Percentiles rank a stretch among this genome's conserved stretches.
phyloP scores from a whole-genome alignment of 352 stramenopile genomes.

The Phytophthora sansomeana region DNA sequence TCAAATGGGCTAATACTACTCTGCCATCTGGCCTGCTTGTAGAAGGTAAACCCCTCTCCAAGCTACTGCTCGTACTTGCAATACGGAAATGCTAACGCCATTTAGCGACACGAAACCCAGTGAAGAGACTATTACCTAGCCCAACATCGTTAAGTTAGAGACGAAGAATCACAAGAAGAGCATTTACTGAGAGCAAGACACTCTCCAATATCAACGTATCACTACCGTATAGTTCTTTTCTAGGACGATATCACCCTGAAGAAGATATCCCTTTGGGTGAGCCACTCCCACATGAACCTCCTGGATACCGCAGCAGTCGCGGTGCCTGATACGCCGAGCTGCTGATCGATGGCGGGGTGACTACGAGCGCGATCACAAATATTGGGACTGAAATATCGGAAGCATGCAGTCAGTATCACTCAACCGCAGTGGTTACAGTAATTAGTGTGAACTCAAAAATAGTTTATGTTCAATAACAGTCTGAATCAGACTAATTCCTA shows the following conservation, averaged over 20 bases:
- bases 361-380: background rate
- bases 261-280: background rate
- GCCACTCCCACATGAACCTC: background rate
- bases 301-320: background rate
- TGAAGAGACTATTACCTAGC: slow-evolving; percentile 24
- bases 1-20: slow-evolving; percentile 2
- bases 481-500: too few species aligned
- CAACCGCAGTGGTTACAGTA: too few species aligned
- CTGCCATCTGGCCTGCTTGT: background rate
- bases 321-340: background rate
- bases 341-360: background rate
- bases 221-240: background rate
- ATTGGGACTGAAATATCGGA: background rate
- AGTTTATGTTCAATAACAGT: too few species aligned
- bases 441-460: too few species aligned
- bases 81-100: background rate
- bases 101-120: background rate
- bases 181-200: slow-evolving; percentile 9
- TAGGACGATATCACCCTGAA: background rate
- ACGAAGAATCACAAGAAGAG: slow-evolving; percentile 7
- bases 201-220: background rate
- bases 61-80: background rate
- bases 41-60: background rate
- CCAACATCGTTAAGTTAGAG: background rate
- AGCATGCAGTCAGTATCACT: background rate